These are phyloP conservation scores for Phyllosticta capitalensis DNA, from an alignment of 2,329 filamentous ascomycete genomes.

Conservation along the genomic window DNA sequence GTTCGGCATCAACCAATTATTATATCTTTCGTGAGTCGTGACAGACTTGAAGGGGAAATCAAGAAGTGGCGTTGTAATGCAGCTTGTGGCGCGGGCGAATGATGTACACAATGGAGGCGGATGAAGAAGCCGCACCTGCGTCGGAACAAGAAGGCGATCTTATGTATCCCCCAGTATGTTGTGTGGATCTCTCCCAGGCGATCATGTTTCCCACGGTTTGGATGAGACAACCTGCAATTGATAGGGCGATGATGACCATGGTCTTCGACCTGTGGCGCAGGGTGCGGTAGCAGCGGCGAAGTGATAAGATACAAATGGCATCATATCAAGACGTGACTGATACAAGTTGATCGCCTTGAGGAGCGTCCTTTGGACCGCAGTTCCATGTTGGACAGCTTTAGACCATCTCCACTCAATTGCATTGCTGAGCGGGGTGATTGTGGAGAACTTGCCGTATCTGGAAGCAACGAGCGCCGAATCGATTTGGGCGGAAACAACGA, in stretches of 20 bases:
- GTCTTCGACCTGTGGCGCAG: neutral
- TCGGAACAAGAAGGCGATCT: neutral
- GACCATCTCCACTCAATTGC: neutral
- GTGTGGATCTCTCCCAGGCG: neutral
- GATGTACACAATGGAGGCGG: neutral
- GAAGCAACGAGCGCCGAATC: neutral
- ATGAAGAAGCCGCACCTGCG: neutral
- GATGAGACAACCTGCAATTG: neutral
- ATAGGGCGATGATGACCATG: neutral
- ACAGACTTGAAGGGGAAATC: neutral
- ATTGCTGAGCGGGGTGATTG: neutral
- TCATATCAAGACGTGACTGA: neutral
- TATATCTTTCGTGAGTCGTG: neutral
- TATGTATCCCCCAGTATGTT: neutral
- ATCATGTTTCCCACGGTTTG: neutral
- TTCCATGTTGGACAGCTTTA: neutral
- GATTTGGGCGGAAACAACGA: neutral
- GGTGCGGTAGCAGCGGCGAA: neutral
- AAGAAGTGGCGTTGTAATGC: neutral
- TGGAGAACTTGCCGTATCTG: neutral
- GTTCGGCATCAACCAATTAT: neutral
- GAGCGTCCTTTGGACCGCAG: neutral
- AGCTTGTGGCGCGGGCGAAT: neutral
- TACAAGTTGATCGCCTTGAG: neutral
- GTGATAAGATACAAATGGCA: neutral